Conservation (phyloP, 2,329 filamentous ascomycete species). For the Chaetomium sp. region DNA sequence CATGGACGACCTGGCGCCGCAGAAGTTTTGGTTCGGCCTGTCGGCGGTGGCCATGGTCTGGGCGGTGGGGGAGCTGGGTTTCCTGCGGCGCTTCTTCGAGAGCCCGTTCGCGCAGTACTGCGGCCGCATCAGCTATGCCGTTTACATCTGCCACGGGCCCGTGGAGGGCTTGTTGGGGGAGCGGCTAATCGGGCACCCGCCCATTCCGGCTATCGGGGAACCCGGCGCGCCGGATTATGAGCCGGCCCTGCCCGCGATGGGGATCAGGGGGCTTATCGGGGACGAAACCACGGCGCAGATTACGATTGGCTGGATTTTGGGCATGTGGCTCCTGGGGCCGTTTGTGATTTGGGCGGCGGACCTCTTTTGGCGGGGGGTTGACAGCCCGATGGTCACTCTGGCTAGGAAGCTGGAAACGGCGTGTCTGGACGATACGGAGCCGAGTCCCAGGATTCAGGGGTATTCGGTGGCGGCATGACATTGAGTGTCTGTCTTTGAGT, state of each 20-base stretch:
- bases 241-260: conserved; percentile 34
- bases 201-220: conserved; percentile 32
- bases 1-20: conserved; percentile 39
- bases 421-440: conserved; percentile 35
- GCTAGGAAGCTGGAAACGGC: conserved; percentile 37
- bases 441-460: conserved; percentile 26
- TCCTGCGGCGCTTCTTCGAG: conserved; percentile 47
- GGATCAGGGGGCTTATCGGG: conserved; percentile 41
- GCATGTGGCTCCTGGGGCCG: conserved; percentile 42
- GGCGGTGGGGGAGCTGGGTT: conserved; percentile 43
- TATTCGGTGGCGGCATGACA: conserved; percentile 34
- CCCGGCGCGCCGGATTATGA: conserved; percentile 32
- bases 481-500: not conserved
- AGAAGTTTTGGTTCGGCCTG: conserved; percentile 45
- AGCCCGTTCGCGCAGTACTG: conserved; percentile 55
- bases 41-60: conserved; percentile 43
- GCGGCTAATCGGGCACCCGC: conserved; percentile 37
- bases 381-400: conserved; percentile 45
- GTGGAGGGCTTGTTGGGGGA: conserved; percentile 46
- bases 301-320: conserved; percentile 43
- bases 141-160: conserved; percentile 61
- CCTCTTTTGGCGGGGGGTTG: conserved; percentile 60
- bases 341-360: conserved; percentile 58
- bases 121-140: conserved; percentile 58
- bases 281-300: conserved; percentile 38